Conservation (phyloP, 2,329 filamentous ascomycete genomes). For the Nakataea oryzae region DNA sequence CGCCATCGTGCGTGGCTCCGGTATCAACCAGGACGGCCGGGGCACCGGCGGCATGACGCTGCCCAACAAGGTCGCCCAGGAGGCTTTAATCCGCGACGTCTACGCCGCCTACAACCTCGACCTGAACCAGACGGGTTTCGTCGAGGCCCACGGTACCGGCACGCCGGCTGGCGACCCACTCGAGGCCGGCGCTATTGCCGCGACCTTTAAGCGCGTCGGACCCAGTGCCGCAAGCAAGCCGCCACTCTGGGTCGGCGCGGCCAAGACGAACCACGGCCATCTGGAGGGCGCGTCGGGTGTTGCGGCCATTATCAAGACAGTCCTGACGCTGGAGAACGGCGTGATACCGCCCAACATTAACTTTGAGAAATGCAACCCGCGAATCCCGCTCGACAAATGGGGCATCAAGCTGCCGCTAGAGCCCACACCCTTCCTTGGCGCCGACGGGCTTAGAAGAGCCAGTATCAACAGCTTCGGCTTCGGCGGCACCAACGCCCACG, state of each 20-base stretch:
- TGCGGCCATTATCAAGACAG: conserved; percentile 29
- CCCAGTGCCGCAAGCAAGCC: neutral
- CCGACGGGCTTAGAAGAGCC: neutral
- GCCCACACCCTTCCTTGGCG: neutral
- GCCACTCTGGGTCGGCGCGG: neutral
- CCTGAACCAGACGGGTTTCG: conserved; percentile 10
- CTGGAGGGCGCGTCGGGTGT: conserved; percentile 34
- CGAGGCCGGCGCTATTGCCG: neutral
- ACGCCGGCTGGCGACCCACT: conserved; percentile 12
- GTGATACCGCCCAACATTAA: conserved; percentile 10
- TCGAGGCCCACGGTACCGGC: conserved; percentile 29
- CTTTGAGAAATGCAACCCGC: neutral
- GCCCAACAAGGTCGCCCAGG: conserved; percentile 22
- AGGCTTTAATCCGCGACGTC: conserved; percentile 16
- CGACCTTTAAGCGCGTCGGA: neutral
- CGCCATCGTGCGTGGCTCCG: conserved; percentile 20
- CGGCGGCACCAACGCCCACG: conserved; percentile 17
- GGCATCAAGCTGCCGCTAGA: conserved; percentile 6
- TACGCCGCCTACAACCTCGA: conserved; percentile 18
- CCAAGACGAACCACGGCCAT: conserved; percentile 28
- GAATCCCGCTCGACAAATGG: conserved; percentile 12
- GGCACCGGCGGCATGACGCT: conserved; percentile 25
- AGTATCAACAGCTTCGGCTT: conserved; percentile 16
- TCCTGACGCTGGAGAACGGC: conserved; percentile 26
- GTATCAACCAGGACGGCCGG: conserved; percentile 26